These are phyloP conservation scores for Candida mattraensis DNA, from an alignment of 805 yeast species.

Conservation along the genomic window DNA sequence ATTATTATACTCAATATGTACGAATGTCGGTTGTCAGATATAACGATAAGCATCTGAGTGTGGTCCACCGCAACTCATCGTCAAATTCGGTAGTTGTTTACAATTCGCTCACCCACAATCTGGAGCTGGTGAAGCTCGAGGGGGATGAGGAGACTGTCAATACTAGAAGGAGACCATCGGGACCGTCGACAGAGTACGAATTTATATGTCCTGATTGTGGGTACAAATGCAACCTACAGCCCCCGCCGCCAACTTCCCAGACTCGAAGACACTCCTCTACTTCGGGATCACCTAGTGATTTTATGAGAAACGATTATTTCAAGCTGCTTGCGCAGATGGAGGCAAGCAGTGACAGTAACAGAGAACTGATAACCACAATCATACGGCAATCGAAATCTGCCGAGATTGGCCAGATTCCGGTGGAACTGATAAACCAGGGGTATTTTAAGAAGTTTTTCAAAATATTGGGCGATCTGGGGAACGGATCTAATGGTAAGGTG, in stretches of 20 bases:
- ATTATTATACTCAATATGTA: no score
- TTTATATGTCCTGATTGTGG: conserved; percentile 32
- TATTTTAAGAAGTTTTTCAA: conserved; percentile 74
- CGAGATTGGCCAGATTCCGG: conserved; percentile 22
- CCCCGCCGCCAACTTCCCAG: conserved; percentile 1
- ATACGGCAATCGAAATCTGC: conserved; percentile 13
- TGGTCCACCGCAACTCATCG: conserved; percentile 23
- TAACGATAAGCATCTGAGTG: conserved; percentile 16
- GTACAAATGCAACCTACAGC: conserved; percentile 18
- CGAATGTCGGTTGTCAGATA: conserved; percentile 22
- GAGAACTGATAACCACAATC: conserved; percentile 19
- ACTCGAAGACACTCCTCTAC: conserved; percentile 5
- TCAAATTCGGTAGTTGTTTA: conserved; percentile 32
- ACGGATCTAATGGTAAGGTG: conserved; percentile 85
- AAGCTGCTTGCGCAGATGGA: conserved; percentile 25
- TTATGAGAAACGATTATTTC: conserved; percentile 30
- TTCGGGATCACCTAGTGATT: conserved; percentile 12
- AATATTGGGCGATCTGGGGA: conserved; percentile 60
- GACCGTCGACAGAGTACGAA: conserved; percentile 12
- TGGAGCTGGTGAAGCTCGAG: conserved; percentile 28
- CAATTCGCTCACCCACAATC: conserved; percentile 27
- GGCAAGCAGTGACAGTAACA: conserved; percentile 20
- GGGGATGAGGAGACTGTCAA: background rate
- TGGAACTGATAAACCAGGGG: conserved; percentile 72
- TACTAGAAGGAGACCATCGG: conserved; percentile 11